Base-by-base conservation (phyloP, 192 early-diverging fungal species). In the Allomyces arbusculus region DNA sequence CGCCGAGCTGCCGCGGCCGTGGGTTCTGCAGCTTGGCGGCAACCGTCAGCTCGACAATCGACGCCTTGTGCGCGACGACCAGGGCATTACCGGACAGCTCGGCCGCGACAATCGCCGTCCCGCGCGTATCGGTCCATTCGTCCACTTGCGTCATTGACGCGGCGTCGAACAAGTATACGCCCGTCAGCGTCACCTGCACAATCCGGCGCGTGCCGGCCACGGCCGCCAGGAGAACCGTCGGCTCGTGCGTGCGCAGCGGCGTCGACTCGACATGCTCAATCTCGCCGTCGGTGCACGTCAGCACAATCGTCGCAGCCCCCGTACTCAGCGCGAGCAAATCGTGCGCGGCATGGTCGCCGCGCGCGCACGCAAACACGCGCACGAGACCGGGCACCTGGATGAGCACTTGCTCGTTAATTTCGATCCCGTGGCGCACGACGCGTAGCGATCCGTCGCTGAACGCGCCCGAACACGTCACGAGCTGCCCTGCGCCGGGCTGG, bases 371-470 rank as follows among this genome's bases (percentile, higher is more conserved):
- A n/a, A 58, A 95, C 0, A 91, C 69, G 8, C 81, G 79, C 65
- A 78, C 78, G 11, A 92, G 69, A n/a, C 89, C 89, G 10, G 69
- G 71, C 20, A 91, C 75, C 16, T 79, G 75, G 24, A 89, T 26
- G 1, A 71, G 67, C 3, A 77, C 83, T 23, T 84, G 68, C 24
- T 82, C 78, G n/a, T 81, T 79, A 25, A 99, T 84, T 11, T 89
- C 91, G 55, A 99, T 81, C 14, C 95, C 94, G 71, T 89, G 91
- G 61, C 88, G 79, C 50, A 99, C 85, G 19, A 95, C 76, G 24
- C 91, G 75, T 33, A 99, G 71, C 0, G 83, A 81, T 4, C 91
- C 89, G 68, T 82, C 81, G 62, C 82, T 84, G 64, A 74, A 77
- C 14, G 73, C 77, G 1, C 93, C 93, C n/a, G 87, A 89, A 69